Base-by-base conservation (phyloP, 441 rosid species). In the Cnidoscolus chayamansa region DNA sequence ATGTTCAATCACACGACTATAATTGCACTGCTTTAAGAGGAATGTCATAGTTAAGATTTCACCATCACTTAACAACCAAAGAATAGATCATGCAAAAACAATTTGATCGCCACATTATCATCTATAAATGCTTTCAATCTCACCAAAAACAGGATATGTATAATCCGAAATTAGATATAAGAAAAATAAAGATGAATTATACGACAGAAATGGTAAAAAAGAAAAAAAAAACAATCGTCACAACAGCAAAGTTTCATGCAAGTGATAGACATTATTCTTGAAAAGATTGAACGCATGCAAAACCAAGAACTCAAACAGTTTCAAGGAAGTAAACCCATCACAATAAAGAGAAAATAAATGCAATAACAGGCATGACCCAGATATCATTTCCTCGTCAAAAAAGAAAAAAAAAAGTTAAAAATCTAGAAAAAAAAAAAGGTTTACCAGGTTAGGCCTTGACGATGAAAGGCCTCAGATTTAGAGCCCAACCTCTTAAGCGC, bases 401-500 rank as follows among this genome's bases (percentile, higher is more conserved):
- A 16, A 35, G 15, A 57, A 19, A 67, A 40, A 30, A 7, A 12
- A 0, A 1, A 40, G 45, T 40, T 40, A 40, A 40, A 40, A 40
- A 40, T 5, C 7, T 40, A 40, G 20, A 20, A 35, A 1, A n/a
- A 35, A 20, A 35, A 1, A n/a, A 72, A 2, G 7, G 57, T 74
- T 51, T 11, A 95, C 99, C 99, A 93, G 61, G 86, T 78, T 45
- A 84, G 83, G 72, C 93, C 95, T 31, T 85, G 90, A 19, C 80
- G 89, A 78, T 76, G 91, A 82, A 95, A 93, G 50, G 79, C 86
- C 20, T 95, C 96, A 69, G 96, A 83, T 87, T 95, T 95, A 37
- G 99, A 95, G 73, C 98, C 99, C 63, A 95, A 78, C 86, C 80
- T 91, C 95, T 87, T 75, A 87, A 83, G 82, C 58, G 97, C 97